Conservation (phyloP, 148 eudicot species). For the Amaranthus hypochondriacus region DNA sequence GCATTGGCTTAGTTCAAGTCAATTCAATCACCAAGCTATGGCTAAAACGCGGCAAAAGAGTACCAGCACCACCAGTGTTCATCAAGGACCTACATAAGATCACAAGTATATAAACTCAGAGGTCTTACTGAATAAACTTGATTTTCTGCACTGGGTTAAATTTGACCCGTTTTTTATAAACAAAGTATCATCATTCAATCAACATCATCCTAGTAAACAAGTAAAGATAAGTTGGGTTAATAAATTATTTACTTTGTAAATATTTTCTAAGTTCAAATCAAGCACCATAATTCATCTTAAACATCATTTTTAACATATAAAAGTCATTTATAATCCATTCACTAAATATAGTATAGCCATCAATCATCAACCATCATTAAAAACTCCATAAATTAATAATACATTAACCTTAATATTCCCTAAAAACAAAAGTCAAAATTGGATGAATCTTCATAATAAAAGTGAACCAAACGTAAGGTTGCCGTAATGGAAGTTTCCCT, state of each 20-base stretch:
- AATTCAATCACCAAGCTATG: background rate
- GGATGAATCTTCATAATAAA: background rate
- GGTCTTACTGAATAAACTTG: background rate
- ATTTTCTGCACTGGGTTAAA: background rate
- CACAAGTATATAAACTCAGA: background rate
- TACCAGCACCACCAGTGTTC: background rate
- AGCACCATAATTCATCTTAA: background rate
- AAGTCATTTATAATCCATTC: slow-evolving; percentile 4
- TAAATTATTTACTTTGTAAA: background rate
- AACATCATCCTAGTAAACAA: background rate
- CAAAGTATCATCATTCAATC: too few species aligned
- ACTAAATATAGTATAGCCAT: slow-evolving; percentile 5
- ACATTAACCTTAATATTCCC: background rate
- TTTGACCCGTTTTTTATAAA: background rate
- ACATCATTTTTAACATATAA: background rate
- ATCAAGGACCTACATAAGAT: background rate
- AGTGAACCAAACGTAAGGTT: slow-evolving; percentile 15
- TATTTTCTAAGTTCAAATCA: background rate
- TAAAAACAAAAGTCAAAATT: slow-evolving; percentile 8
- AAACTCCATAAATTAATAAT: slow-evolving; percentile 1
- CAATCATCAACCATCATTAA: slow-evolving; percentile 6
- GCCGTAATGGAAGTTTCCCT: slow-evolving; percentile 12
- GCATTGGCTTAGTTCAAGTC: background rate
- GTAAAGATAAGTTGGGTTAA: background rate
- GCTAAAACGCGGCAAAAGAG: background rate